A percentile compares a stretch with the other conserved stretches of the same genome.
These are phyloP conservation scores for Rhododendron vialii DNA, from an alignment of 148 eudicot genomes.

Conservation along the genomic window DNA sequence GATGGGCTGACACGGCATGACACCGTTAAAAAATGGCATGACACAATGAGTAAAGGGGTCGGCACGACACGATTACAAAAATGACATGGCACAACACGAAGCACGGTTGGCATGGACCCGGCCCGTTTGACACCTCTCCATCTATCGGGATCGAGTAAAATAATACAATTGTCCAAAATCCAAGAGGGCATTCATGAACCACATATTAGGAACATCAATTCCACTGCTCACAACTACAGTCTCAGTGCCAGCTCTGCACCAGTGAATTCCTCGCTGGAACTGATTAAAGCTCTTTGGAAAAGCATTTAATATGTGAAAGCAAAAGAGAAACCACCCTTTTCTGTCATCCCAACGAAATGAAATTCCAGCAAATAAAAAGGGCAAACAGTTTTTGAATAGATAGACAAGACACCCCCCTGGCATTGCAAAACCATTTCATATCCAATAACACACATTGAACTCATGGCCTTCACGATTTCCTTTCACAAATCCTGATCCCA, in stretches of 20 bases:
- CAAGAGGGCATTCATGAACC: neutral
- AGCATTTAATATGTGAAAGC: neutral
- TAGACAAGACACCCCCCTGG: neutral
- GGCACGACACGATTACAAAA: neutral
- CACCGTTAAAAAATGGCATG: too few relatives aligned
- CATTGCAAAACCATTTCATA: neutral
- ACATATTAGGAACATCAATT: neutral
- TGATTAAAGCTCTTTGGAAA: neutral
- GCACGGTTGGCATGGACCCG: neutral
- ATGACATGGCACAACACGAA: neutral
- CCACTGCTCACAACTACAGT: neutral
- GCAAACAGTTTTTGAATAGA: neutral
- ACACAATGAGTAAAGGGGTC: too few relatives aligned
- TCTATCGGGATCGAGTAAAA: neutral
- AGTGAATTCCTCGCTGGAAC: neutral
- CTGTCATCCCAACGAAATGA: neutral
- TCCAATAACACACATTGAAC: neutral
- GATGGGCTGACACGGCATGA: neutral
- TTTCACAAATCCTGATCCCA: neutral
- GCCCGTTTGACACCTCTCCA: neutral
- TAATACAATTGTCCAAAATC: neutral
- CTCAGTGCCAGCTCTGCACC: neutral
- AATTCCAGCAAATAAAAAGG: neutral
- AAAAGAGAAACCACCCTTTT: neutral
- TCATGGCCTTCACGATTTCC: neutral